phyloP scores from a whole-genome alignment of 805 yeast genomes.

The Scheffersomyces lignosus region DNA sequence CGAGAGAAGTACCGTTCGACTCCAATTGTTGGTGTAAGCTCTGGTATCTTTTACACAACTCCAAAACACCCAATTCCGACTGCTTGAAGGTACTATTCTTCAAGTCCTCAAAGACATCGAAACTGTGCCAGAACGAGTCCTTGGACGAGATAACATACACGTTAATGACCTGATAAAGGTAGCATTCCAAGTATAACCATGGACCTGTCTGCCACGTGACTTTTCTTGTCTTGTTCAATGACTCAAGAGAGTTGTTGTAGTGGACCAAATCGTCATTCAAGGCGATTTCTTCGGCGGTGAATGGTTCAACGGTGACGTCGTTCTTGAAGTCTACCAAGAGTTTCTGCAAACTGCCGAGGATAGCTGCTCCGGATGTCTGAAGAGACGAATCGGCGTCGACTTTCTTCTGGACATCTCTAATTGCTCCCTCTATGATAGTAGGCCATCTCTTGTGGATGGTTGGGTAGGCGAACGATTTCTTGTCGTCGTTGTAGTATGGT shows the following conservation, averaged over 20 bases:
- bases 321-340: conserved; percentile 46
- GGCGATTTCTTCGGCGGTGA: conserved; percentile 31
- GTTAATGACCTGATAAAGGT: conserved; percentile 70
- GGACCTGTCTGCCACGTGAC: conserved; percentile 82
- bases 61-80: conserved; percentile 75
- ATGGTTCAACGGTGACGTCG: conserved; percentile 32
- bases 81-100: conserved; percentile 75
- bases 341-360: conserved; percentile 38
- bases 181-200: conserved; percentile 88
- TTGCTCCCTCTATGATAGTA: conserved; percentile 64
- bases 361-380: conserved; percentile 46
- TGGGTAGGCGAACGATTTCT: conserved; percentile 75
- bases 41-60: conserved; percentile 63
- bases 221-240: conserved; percentile 20
- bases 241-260: conserved; percentile 57
- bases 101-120: conserved; percentile 71
- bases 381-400: conserved; percentile 27
- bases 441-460: conserved; percentile 90
- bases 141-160: conserved; percentile 32
- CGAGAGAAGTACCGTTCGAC: conserved; percentile 14
- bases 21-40: conserved; percentile 35
- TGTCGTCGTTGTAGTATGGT: conserved; percentile 64
- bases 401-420: conserved; percentile 63
- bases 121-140: conserved; percentile 47
- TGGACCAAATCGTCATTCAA: conserved; percentile 50